Base-by-base conservation (phyloP, 108 stramenopile species). In the Nitzschia sp. region DNA sequence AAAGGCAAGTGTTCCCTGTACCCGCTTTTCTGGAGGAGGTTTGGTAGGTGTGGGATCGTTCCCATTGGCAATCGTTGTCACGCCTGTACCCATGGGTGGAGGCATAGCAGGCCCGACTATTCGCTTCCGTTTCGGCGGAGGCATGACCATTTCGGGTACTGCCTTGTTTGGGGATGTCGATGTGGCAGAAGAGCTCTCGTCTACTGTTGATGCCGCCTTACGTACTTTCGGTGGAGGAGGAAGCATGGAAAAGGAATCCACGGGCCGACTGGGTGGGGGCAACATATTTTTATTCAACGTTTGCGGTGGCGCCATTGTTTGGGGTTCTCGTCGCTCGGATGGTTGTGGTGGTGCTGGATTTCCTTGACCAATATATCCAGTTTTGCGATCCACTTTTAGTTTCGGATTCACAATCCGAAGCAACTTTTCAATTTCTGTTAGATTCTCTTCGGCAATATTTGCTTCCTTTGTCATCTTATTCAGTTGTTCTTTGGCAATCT, bases 351-450 rank as follows among this genome's bases (percentile, higher is more conserved):
- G 38, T 50, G 19, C 13, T 50, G 48, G 48, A n/a, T 50, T n/a
- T 16, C 66, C 78, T 17, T 54, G 41, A 19, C 88, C 88, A 67
- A 89, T 80, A 57, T 71, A 72, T 11, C 81, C 80, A 16, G 66
- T 45, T 3, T 72, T 63, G 9, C 78, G 45, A 68, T 85, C 80
- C 52, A 76, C 63, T 26, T 16, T 19, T 23, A 88, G 32, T 35
- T 87, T 86, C 0, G 72, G 41, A 78, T 88, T 87, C 9, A 92
- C 91, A 67, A 89, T 73, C 36, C 48, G 62, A 23, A 92, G 59
- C 27, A 89, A 62, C 21, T 53, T 34, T 63, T 87, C 82, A 2
- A 69, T 60, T 55, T 85, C 86, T 16, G 61, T 54, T 69, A 86
- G 36, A 6, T 68, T 50, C 30, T 73, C 60, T 28, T 52, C 57